Conservation (phyloP, 208 protist genomes). For the Leishmania martiniquensis region DNA sequence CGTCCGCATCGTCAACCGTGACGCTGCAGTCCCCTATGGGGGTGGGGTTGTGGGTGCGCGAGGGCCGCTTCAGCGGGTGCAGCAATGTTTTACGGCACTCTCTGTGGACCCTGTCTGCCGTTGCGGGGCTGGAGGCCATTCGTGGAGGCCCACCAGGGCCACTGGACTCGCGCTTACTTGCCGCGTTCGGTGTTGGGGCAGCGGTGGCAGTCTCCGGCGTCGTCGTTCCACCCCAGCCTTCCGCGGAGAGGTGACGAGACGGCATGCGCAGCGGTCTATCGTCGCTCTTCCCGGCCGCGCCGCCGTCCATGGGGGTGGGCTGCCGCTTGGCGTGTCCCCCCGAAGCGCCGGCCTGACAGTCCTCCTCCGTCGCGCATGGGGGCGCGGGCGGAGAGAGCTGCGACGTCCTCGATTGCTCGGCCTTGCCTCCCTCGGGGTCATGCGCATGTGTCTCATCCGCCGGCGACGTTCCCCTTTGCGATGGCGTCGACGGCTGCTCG, state of each 20-base stretch:
- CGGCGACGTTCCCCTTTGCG: constrained; percentile 21
- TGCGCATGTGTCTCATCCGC: constrained; percentile 50
- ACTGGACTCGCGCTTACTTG: neutral
- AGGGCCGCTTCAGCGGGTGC: constrained; percentile 12
- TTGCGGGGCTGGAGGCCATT: neutral
- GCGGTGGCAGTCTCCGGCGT: neutral
- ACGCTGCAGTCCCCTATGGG: constrained; percentile 7
- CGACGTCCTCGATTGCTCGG: neutral
- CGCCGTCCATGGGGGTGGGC: neutral
- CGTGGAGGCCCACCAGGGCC: neutral
- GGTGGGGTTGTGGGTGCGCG: neutral
- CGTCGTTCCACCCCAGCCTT: neutral
- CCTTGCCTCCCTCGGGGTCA: constrained; percentile 41
- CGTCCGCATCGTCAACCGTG: constrained; percentile 8
- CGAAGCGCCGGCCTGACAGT: constrained; percentile 3
- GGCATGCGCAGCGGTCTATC: neutral
- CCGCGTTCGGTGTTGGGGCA: neutral
- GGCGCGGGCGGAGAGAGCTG: constrained; percentile 3
- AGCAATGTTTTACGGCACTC: constrained; percentile 20
- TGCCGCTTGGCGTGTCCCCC: neutral
- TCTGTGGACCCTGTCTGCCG: neutral
- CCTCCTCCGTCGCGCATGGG: neutral
- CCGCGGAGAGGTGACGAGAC: neutral
- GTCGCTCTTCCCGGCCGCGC: neutral
- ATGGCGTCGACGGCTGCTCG: neutral